Evolutionary conservation across 179 eudicot species (phyloP), one percentile per base, ranked within the genome.

Genomic region (Patellifolia procumbens): DNA sequence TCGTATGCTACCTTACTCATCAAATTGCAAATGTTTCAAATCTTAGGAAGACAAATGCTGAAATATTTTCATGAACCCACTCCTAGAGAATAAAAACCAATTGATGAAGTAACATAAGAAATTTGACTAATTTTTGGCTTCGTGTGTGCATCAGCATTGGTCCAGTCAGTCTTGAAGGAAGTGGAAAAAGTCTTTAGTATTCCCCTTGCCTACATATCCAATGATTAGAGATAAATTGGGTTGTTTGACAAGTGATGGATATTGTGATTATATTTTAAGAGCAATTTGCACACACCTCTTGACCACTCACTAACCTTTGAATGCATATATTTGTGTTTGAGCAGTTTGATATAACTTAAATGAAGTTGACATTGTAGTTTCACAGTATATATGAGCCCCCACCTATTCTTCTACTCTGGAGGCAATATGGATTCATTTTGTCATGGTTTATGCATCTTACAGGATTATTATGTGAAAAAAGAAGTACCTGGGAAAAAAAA

Each of bases 401-500:
- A n/a, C n/a, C n/a, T n/a, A n/a, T n/a, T n/a, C n/a, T n/a, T 20
- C 26, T 67, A 10, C 16, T 43, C 24, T 62, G 4, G 4, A 72
- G 59, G 67, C 19, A 20, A 6, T 65, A 67, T 65, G 51, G 69
- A 61, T 46, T 60, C 61, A n/a, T 70, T 19, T 16, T 35, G 24
- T 24, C 7, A 28, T 70, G 15, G 9, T 75, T 62, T 62, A 16
- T 76, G 65, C 64, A 68, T 55, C 46, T 55, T 68, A 52, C 79
- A 81, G 81, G 85, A n/a, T 52, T 12, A 32, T 70, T 19, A 61
- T 45, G 73, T 69, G 75, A 62, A 60, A 55, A 9, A n/a, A 42
- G 78, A 69, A 67, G 51, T 70, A 43, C 63, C 20, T 56, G 65
- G 59, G 59, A 56, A 70, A 74, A 58, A n/a, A n/a, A n/a, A n/a